phyloP scores from a whole-genome alignment of 345 rosid genomes.

The Arabis hirsuta region DNA sequence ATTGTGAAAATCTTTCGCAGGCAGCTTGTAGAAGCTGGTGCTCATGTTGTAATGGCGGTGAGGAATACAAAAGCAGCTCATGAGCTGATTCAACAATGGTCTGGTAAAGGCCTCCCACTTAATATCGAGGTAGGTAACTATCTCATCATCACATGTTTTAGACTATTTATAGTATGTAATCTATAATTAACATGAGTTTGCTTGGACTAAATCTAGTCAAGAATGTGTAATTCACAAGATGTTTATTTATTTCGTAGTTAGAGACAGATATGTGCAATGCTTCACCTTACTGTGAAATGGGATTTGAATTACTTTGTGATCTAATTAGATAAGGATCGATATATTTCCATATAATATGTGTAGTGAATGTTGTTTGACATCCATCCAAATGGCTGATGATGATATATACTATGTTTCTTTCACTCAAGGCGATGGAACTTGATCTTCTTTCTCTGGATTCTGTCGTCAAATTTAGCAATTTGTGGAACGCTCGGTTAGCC shows the following conservation, averaged over 20 bases:
- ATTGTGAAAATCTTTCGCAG: conserved; percentile 39
- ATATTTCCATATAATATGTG: no score
- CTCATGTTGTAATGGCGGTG: conserved; percentile 95
- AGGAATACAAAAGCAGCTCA: conserved; percentile 73
- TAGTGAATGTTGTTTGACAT: neutral
- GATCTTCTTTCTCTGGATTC: conserved; percentile 93
- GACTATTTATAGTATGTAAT: no score
- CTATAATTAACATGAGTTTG: conserved; percentile 7
- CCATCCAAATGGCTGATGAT: conserved; percentile 30
- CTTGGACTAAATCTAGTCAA: conserved; percentile 15
- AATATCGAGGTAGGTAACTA: conserved; percentile 61
- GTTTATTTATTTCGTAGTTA: neutral
- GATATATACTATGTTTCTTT: conserved; percentile 5
- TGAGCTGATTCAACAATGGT: conserved; percentile 72
- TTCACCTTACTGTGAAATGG: neutral
- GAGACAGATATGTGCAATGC: neutral
- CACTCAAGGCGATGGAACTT: conserved; percentile 83
- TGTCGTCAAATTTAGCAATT: conserved; percentile 65
- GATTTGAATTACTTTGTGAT: no score
- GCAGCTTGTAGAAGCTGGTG: conserved; percentile 92
- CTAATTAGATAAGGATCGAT: no score
- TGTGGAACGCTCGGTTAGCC: conserved; percentile 66
- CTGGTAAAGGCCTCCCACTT: conserved; percentile 70
- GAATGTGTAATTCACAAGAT: neutral
- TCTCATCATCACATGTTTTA: neutral